These are phyloP conservation scores for Falciphora oryzae DNA, from an alignment of 2,329 filamentous ascomycete species.

Conservation along the genomic window DNA sequence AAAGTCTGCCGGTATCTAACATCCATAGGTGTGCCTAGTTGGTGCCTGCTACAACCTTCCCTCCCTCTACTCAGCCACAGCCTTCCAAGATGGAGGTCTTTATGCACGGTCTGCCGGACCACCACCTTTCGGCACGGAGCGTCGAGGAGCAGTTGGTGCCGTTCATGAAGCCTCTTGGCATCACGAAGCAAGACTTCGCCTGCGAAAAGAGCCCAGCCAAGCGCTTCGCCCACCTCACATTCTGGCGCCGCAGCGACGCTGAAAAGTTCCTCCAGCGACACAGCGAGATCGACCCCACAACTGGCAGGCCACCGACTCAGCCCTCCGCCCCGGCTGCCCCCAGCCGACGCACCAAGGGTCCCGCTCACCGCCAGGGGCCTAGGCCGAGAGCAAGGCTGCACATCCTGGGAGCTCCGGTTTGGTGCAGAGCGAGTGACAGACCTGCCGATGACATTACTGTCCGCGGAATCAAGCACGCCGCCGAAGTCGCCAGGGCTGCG, in stretches of 20 bases:
- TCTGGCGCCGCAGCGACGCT: conserved; percentile 34
- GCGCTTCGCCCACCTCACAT: conserved; percentile 34
- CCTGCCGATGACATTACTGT: conserved; percentile 16
- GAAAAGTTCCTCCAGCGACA: conserved; percentile 34
- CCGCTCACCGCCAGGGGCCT: neutral
- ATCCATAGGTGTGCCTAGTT: neutral
- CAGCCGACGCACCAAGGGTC: neutral
- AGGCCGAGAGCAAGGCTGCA: conserved; percentile 20
- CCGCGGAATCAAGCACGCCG: conserved; percentile 16
- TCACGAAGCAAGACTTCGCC: conserved; percentile 30
- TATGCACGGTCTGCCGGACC: conserved; percentile 34
- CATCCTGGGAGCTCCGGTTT: conserved; percentile 23
- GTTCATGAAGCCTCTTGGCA: conserved; percentile 32
- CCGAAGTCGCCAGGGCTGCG: neutral
- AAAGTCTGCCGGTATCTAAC: neutral
- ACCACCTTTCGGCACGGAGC: conserved; percentile 29
- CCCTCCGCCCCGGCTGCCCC: neutral
- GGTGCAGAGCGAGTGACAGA: conserved; percentile 22
- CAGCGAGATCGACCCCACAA: conserved; percentile 13
- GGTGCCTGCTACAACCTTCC: neutral
- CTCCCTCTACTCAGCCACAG: neutral
- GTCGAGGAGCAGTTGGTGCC: conserved; percentile 34
- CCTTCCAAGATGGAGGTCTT: conserved; percentile 38
- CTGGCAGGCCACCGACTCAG: neutral
- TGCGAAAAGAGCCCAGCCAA: conserved; percentile 36